A percentile compares a stretch with the other conserved stretches of the same genome.
phyloP scores from a whole-genome alignment of 805 yeast species.

The Metschnikowia noctiluminum region DNA sequence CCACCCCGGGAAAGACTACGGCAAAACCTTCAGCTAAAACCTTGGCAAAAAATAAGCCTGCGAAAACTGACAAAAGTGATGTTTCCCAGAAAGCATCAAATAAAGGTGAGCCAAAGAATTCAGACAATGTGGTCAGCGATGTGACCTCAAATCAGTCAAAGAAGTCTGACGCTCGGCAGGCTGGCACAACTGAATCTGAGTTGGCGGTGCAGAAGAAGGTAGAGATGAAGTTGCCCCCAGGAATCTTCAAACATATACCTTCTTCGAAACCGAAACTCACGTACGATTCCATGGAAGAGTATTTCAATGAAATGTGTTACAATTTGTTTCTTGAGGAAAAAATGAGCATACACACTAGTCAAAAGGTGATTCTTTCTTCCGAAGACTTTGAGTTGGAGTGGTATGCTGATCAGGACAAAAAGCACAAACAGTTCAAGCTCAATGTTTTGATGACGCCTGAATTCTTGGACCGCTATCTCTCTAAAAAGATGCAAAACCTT shows the following conservation, averaged over 20 bases:
- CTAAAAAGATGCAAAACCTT: slow-evolving; percentile 47
- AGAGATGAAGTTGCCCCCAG: slow-evolving; percentile 24
- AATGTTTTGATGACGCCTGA: slow-evolving; percentile 45
- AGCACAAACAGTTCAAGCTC: slow-evolving; percentile 39
- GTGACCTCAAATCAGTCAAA: no score
- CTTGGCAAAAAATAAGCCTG: no score
- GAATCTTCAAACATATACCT: slow-evolving; percentile 30
- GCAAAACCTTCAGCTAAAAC: no score
- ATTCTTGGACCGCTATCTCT: slow-evolving; percentile 47
- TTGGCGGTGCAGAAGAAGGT: no score
- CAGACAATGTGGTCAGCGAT: no score
- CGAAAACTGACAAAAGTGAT: no score
- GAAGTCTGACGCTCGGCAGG: background rate
- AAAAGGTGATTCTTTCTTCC: slow-evolving; percentile 34
- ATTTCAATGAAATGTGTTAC: slow-evolving; percentile 57
- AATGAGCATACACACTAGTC: slow-evolving; percentile 30
- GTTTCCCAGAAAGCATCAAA: no score
- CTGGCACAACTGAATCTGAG: background rate
- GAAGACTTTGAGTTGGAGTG: slow-evolving; percentile 51
- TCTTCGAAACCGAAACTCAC: slow-evolving; percentile 41
- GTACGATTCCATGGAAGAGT: slow-evolving; percentile 49
- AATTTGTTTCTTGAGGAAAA: slow-evolving; percentile 64
- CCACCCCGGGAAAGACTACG: no score
- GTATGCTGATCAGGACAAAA: slow-evolving; percentile 44
- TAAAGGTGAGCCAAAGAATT: no score